A percentile compares a stretch with the other conserved stretches of the same genome.
Conservation (phyloP, 202 grass and related monocot genomes). For the Brachypodium distachyon region DNA sequence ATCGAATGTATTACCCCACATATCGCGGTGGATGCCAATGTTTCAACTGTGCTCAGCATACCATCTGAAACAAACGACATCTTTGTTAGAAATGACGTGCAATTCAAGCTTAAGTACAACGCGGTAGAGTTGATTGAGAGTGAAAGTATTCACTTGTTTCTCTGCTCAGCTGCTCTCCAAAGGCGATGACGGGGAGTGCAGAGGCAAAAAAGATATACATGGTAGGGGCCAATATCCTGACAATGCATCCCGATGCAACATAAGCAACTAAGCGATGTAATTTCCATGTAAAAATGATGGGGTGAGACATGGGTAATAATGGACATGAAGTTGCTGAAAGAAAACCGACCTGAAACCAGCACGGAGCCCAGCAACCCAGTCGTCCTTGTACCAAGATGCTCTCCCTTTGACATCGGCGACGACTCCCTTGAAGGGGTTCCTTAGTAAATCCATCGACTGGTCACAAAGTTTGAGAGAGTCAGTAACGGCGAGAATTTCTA, state of each 20-base stretch:
- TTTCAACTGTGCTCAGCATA: conserved; percentile 67
- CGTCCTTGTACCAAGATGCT: conserved; percentile 64
- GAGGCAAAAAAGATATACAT: conserved; percentile 95
- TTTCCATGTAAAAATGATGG: not conserved
- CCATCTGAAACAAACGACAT: conserved; percentile 41
- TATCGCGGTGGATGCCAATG: conserved; percentile 74
- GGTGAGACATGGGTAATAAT: too few species aligned
- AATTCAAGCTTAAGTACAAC: not conserved
- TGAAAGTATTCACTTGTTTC: conserved; percentile 42
- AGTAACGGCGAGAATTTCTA: not conserved
- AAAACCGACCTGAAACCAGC: conserved; percentile 65
- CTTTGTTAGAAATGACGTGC: not conserved
- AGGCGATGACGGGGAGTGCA: conserved; percentile 83
- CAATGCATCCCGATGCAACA: not conserved
- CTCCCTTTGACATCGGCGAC: conserved; percentile 59
- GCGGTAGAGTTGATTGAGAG: not conserved
- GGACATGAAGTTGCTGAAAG: not conserved
- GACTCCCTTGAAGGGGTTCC: conserved; percentile 52
- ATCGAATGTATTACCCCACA: conserved; percentile 85
- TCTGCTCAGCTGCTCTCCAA: conserved; percentile 74
- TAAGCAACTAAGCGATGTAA: not conserved
- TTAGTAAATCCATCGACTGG: conserved; percentile 50
- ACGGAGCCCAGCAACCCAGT: conserved; percentile 50
- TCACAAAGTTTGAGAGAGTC: not conserved
- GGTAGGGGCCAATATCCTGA: conserved; percentile 89